phyloP scores from a whole-genome alignment of 768 basidiomycete species.

The Amanita subjunquillea region DNA sequence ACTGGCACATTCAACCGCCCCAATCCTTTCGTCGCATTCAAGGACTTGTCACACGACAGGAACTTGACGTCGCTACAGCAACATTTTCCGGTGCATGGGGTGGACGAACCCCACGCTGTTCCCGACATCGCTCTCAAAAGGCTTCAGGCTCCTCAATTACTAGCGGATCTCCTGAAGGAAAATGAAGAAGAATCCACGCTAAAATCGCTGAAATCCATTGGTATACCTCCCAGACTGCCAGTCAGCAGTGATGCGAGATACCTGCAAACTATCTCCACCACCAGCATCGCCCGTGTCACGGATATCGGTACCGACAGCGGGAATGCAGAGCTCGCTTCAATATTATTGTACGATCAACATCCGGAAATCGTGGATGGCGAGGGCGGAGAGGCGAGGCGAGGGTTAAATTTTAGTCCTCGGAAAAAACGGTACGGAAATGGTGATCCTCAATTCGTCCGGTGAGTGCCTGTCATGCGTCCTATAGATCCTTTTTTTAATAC shows the following conservation, averaged over 20 bases:
- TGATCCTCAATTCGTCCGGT: constrained; percentile 35
- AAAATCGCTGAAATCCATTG: neutral
- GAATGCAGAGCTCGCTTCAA: constrained; percentile 31
- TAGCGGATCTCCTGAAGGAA: neutral
- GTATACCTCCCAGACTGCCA: neutral
- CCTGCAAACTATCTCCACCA: constrained; percentile 38
- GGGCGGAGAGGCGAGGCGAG: constrained; percentile 26
- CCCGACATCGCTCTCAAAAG: neutral
- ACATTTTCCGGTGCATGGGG: neutral
- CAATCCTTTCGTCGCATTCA: constrained; percentile 1
- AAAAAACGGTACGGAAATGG: constrained; percentile 27
- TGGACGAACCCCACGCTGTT: neutral
- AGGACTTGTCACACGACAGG: neutral
- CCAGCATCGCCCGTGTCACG: constrained; percentile 37
- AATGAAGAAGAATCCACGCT: neutral
- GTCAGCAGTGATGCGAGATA: constrained; percentile 12
- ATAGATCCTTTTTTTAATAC: no score
- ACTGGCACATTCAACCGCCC: neutral
- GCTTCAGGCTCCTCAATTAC: neutral
- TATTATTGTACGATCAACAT: constrained; percentile 39
- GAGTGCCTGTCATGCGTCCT: neutral
- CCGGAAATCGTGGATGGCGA: constrained; percentile 20
- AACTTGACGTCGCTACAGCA: neutral
- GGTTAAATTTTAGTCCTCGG: constrained; percentile 42
- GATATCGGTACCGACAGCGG: constrained; percentile 37